Conservation (phyloP, 306 rosid species). For the Cicer cuneatum region DNA sequence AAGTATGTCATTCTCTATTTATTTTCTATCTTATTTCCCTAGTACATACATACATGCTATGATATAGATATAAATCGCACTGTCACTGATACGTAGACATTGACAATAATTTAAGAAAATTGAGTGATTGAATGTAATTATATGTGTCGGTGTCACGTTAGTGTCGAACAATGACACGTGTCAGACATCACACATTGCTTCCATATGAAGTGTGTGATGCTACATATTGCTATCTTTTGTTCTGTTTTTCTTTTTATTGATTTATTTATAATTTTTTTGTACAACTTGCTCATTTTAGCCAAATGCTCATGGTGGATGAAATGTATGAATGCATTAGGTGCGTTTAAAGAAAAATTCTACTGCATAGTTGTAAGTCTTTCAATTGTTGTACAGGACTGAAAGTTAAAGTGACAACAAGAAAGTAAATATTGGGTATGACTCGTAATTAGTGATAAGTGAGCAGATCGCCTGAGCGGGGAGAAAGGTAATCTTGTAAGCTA, state of each 20-base stretch:
- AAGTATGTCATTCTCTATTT: conserved; percentile 52
- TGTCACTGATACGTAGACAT: background rate
- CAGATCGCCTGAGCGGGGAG: no score
- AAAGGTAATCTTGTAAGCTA: no score
- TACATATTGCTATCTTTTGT: no score
- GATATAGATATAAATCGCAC: background rate
- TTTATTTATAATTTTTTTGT: no score
- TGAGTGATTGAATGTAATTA: background rate
- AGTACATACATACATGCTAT: background rate
- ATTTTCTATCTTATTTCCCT: background rate
- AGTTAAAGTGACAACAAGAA: background rate
- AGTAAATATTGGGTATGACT: background rate
- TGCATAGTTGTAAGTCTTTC: background rate
- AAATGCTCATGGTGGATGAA: no score
- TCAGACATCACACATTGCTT: background rate
- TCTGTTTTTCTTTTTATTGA: no score
- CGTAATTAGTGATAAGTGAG: no score
- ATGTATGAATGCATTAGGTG: no score
- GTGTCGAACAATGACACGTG: background rate
- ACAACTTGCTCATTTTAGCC: no score
- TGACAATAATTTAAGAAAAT: background rate
- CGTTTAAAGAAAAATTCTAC: no score
- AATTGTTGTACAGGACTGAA: background rate
- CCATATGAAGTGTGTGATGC: no score
- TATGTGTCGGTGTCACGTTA: background rate